Conservation (phyloP, 1,139 yeast species). For the Yamadazyma aaseri region DNA sequence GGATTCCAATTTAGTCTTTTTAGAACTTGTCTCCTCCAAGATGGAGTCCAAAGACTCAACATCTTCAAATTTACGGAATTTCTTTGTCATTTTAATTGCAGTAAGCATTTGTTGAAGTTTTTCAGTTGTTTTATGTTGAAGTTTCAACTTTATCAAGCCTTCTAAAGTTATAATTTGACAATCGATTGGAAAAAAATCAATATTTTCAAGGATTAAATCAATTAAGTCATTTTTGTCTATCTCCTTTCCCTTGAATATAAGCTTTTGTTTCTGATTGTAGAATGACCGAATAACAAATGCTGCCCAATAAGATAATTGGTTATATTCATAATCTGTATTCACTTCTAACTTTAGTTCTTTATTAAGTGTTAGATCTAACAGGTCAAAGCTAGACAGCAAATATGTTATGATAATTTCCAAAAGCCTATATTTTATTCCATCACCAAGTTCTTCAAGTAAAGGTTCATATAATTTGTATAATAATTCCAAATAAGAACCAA, state of each 20-base stretch:
- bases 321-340: constrained; percentile 1
- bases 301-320: constrained; percentile 13
- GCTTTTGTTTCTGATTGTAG: background rate
- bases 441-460: constrained; percentile 30
- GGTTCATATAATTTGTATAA: constrained; percentile 33
- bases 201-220: constrained; percentile 2
- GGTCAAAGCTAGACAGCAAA: background rate
- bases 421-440: constrained; percentile 16
- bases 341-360: constrained; percentile 11
- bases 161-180: constrained; percentile 3
- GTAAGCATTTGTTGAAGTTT: background rate
- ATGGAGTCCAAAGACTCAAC: constrained; percentile 12
- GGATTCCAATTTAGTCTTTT: constrained; percentile 1
- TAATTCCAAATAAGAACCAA: constrained; percentile 25
- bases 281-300: constrained; percentile 3
- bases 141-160: constrained; percentile 2
- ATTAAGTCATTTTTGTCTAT: background rate
- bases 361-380: constrained; percentile 4
- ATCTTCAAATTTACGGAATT: constrained; percentile 7
- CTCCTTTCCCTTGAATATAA: background rate
- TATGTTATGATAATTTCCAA: constrained; percentile 10
- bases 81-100: background rate
- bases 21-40: constrained; percentile 6
- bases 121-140: background rate
- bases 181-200: constrained; percentile 1